Percentiles rank a stretch among this genome's conserved stretches.
Evolutionary conservation across 441 rosid species (phyloP).

Genomic region (Daphne laureola): DNA sequence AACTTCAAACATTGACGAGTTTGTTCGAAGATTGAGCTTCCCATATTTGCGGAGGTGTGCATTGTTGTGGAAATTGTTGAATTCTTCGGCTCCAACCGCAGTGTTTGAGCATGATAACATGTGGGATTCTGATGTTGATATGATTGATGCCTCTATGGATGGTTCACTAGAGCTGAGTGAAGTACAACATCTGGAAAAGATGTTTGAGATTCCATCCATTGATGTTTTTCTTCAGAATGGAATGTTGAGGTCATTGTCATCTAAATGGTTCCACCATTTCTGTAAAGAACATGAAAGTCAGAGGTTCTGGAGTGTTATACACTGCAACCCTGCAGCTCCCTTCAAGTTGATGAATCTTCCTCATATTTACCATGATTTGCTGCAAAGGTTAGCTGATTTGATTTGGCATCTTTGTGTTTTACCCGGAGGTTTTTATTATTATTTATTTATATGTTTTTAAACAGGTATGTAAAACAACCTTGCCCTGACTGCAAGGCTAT

Average conservation of each 20-base stretch:
- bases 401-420: constrained; percentile 11
- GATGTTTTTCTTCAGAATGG: constrained; percentile 54
- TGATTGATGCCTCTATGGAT: constrained; percentile 28
- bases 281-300: constrained; percentile 32
- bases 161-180: constrained; percentile 45
- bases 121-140: constrained; percentile 31
- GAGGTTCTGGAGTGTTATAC: constrained; percentile 28
- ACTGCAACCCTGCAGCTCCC: constrained; percentile 62
- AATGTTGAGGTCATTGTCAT: constrained; percentile 37
- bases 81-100: constrained; percentile 45
- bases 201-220: constrained; percentile 72
- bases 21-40: constrained; percentile 58
- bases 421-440: constrained; percentile 4
- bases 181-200: constrained; percentile 57
- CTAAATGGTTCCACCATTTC: constrained; percentile 72
- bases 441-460: constrained; percentile 17
- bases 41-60: constrained; percentile 96
- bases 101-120: constrained; percentile 33
- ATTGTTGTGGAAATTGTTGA: constrained; percentile 79
- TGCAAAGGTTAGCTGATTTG: constrained; percentile 62
- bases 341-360: constrained; percentile 88
- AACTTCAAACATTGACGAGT: constrained; percentile 38
- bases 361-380: constrained; percentile 74
- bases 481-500: constrained; percentile 58
- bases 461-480: constrained; percentile 75